Base-by-base conservation (phyloP, 2,329 filamentous ascomycete species). In the Hypoxylon sp. region DNA sequence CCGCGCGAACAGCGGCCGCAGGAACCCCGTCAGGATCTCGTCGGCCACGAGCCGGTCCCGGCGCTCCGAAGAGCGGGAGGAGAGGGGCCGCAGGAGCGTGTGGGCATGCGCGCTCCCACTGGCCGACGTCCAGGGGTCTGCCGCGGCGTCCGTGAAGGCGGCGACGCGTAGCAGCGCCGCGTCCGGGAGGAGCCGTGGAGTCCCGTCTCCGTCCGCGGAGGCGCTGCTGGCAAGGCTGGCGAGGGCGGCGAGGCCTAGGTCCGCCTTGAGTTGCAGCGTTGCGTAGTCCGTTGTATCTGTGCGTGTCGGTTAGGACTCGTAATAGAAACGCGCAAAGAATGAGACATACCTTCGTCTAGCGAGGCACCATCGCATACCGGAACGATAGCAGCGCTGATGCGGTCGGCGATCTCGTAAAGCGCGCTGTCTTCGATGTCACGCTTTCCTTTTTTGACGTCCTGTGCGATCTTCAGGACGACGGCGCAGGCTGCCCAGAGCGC, bases 1-100 rank as follows among this genome's bases (percentile, higher is more conserved):
- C 55, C 79, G 81, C 23, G 81, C 79, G 76, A 93, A 92, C 4
- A 90, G 75, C 23, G 87, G 87, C 31, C 86, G 87, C 47, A 93
- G 79, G 67, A 87, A 87, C 66, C 77, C 75, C 60, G 82, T 78
- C 3, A 93, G 81, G 53, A 92, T 77, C 33, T 80, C 75, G n/a
- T 80, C 77, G 15, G 81, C 75, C 63, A 87, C 75, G 63, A 86
- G 81, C 3, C 27, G 38, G 29, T 37, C 63, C 63, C 13, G 48
- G 17, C 4, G 50, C 48, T 1, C 17, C 18, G 21, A 43, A 18
- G 10, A 6, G 27, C 3, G 3, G 20, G 1, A 72, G 58, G 1
- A 72, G 37, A 43, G 26, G 10, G 10, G 27, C 3, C 3, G 20
- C 1, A 72, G 58, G 1, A 72, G 37, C 1, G 43, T 21, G 3